Conservation (phyloP, 352 stramenopile species). For the Globisporangium yorkense region DNA sequence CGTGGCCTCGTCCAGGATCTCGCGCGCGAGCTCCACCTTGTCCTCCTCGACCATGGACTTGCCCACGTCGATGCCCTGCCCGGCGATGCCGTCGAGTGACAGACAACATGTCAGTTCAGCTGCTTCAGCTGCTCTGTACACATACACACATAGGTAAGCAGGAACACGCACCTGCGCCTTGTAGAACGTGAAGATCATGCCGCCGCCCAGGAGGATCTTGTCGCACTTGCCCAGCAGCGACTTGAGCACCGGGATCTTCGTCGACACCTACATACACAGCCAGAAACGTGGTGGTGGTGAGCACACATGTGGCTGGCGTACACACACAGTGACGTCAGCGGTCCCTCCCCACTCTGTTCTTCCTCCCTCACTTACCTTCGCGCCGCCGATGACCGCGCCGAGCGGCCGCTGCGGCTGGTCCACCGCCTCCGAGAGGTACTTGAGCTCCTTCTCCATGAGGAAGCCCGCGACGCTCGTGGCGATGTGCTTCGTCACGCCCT, state of each 20-base stretch:
- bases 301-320: background rate
- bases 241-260: slow-evolving; percentile 96
- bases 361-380: slow-evolving; percentile 70
- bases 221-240: slow-evolving; percentile 94
- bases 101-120: background rate
- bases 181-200: slow-evolving; percentile 98
- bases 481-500: slow-evolving; percentile 95
- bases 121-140: background rate
- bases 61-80: slow-evolving; percentile 89
- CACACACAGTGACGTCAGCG: background rate
- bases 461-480: slow-evolving; percentile 92
- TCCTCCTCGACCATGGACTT: slow-evolving; percentile 94
- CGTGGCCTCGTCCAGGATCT: slow-evolving; percentile 89
- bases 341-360: no score
- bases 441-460: slow-evolving; percentile 97
- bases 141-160: background rate
- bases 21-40: slow-evolving; percentile 90
- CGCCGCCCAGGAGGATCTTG: slow-evolving; percentile 94
- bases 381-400: slow-evolving; percentile 93
- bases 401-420: slow-evolving; percentile 89
- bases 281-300: background rate
- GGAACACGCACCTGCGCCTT: slow-evolving; percentile 73
- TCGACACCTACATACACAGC: slow-evolving; percentile 36
- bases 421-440: slow-evolving; percentile 92
- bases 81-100: background rate